phyloP scores from a whole-genome alignment of 2,329 filamentous ascomycete genomes.

The Huntiella moniliformis region DNA sequence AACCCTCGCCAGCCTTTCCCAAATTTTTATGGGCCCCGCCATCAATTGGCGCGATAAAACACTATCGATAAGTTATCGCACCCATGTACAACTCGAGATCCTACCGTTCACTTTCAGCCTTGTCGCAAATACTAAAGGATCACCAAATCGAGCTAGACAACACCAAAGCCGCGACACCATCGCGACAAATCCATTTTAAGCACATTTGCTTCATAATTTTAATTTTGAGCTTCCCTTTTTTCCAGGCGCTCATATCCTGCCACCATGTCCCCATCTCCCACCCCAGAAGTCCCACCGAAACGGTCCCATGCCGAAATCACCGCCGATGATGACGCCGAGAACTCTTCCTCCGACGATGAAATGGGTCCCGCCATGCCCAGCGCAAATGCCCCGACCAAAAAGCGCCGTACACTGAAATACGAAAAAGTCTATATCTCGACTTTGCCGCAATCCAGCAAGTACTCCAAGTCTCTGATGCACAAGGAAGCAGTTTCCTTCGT shows the following conservation, averaged over 20 bases:
- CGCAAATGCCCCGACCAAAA: slow-evolving; percentile 58
- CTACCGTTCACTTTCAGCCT: slow-evolving; percentile 1
- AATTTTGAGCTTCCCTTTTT: not conserved
- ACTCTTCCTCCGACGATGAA: slow-evolving; percentile 44
- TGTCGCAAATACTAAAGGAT: slow-evolving; percentile 1
- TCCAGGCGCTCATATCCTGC: not conserved
- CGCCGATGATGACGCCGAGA: slow-evolving; percentile 41
- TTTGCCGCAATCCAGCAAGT: slow-evolving; percentile 60
- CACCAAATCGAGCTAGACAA: not conserved
- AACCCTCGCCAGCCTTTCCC: slow-evolving; percentile 5
- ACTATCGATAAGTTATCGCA: slow-evolving; percentile 3
- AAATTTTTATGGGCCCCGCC: slow-evolving; percentile 7
- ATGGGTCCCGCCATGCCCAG: slow-evolving; percentile 85
- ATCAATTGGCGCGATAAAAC: slow-evolving; percentile 10
- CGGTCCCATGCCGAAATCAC: slow-evolving; percentile 36
- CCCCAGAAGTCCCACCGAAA: slow-evolving; percentile 16
- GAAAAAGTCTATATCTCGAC: slow-evolving; percentile 90
- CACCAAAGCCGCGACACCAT: not conserved
- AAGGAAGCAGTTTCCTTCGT: slow-evolving; percentile 82
- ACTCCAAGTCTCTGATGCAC: slow-evolving; percentile 96
- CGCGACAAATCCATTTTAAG: not conserved
- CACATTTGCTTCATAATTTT: not conserved
- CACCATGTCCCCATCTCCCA: slow-evolving; percentile 5
- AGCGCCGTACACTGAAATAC: slow-evolving; percentile 74
- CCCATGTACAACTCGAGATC: too few species aligned